Base-by-base conservation (phyloP, 345 rosid species). In the Corymbia maculata region DNA sequence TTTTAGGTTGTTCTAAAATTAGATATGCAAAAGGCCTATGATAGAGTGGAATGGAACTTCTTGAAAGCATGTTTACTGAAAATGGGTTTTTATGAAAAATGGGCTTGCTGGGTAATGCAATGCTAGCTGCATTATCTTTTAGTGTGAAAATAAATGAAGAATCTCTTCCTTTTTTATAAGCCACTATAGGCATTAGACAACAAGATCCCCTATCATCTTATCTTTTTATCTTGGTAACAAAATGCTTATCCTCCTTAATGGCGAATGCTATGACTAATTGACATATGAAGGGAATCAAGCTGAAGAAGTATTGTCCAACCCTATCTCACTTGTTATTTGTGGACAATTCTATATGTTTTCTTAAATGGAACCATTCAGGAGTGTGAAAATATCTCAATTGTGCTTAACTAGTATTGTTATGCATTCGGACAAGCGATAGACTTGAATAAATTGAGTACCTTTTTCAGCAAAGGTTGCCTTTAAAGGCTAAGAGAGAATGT, bases 261-360 rank as follows among this genome's bases (percentile, higher is more conserved):
- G n/a, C 22, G 28, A 57, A 21, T 8, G 9, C 6, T 9, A 0
- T 57, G 64, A 22, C 64, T 28, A 57, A 22, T 0, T 9, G 0
- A 57, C 64, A 57, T 22, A 57, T 57, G 22, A 2, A 26, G 12
- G 64, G 28, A 57, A 57, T 57, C 64, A 57, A 57, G 28, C 2
- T 9, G 0, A 57, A 57, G 6, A 22, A 5, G 28, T 22, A 21
- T 2, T 7, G 1, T 57, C 64, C 64, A 57, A 57, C 1, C 13
- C 24, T 57, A 28, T 22, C 12, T 4, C n/a, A 57, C 13, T 57
- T 22, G 28, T 57, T 22, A 57, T 57, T 57, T 22, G 64, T 12
- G 1, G 64, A 57, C 22, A 5, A 57, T 57, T 57, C 64, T 22
- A 9, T 24, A 9, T 55, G 9, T 55, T 53, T 22, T 22, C 61